Evolutionary conservation across 169 alveolate species (phyloP).

Genomic region (Pseudocohnilembus persalinus): DNA sequence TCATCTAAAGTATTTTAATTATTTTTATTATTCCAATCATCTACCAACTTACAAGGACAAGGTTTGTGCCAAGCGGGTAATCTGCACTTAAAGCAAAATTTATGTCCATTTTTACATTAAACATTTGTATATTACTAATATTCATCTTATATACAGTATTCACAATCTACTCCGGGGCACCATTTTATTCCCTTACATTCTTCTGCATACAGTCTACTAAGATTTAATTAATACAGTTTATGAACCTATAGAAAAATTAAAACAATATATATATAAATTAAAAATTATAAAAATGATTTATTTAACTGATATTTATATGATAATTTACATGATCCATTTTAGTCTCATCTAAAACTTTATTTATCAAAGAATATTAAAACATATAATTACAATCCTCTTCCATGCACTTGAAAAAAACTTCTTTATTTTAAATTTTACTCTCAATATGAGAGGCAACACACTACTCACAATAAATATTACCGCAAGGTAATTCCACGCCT

Average conservation of each 20-base stretch:
- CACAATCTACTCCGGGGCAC: background rate
- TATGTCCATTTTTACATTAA: background rate
- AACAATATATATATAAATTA: too few relatives aligned
- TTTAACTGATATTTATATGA: too few relatives aligned
- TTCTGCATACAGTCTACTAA: background rate
- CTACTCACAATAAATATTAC: background rate
- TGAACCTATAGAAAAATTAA: background rate
- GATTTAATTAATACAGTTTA: background rate
- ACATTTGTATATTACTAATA: background rate
- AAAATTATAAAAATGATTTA: too few relatives aligned
- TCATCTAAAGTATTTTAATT: background rate
- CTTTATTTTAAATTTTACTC: background rate
- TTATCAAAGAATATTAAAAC: background rate
- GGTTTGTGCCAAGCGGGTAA: background rate
- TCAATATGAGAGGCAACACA: background rate
- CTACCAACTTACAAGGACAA: background rate
- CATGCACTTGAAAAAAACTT: background rate
- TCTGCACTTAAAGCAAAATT: background rate
- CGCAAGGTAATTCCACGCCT: background rate
- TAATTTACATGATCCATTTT: background rate
- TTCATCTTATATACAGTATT: background rate
- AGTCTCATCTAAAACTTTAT: background rate
- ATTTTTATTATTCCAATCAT: background rate
- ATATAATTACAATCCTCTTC: background rate
- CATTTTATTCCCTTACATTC: background rate